A percentile compares a stretch with the other conserved stretches of the same genome.
These are phyloP conservation scores for Dictyostelium capitatum DNA, from an alignment of 78 protist genomes.

Conservation along the genomic window DNA sequence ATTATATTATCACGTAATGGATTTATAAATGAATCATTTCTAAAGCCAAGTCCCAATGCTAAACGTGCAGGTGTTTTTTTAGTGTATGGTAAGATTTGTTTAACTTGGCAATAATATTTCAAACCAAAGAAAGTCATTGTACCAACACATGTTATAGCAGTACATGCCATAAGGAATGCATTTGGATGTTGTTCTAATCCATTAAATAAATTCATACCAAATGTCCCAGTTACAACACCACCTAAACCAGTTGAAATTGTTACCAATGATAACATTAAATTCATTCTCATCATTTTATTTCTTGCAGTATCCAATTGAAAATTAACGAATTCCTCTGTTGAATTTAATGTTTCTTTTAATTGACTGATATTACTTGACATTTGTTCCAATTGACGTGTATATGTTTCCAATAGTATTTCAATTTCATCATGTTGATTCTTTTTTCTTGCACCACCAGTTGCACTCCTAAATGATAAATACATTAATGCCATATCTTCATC, in stretches of 20 bases:
- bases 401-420: slow-evolving; percentile 63
- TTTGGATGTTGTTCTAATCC: slow-evolving; percentile 51
- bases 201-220: slow-evolving; percentile 61
- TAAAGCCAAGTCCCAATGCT: slow-evolving; percentile 21
- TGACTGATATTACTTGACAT: slow-evolving; percentile 51
- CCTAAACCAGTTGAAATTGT: slow-evolving; percentile 73
- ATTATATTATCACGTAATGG: slow-evolving; percentile 19
- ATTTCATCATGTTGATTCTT: slow-evolving; percentile 77
- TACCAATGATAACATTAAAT: slow-evolving; percentile 56
- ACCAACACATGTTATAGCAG: slow-evolving; percentile 23
- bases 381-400: slow-evolving; percentile 65
- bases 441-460: slow-evolving; percentile 75
- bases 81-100: slow-evolving; percentile 53
- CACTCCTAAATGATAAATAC: slow-evolving; percentile 72
- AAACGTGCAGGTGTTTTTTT: slow-evolving; percentile 24
- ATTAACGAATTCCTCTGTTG: slow-evolving; percentile 69
- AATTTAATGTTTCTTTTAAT: slow-evolving; percentile 47
- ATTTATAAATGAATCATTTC: slow-evolving; percentile 40
- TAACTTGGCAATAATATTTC: slow-evolving; percentile 52
- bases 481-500: slow-evolving; percentile 81
- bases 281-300: slow-evolving; percentile 81
- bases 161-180: slow-evolving; percentile 36
- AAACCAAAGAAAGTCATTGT: slow-evolving; percentile 1
- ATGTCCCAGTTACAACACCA: slow-evolving; percentile 50
- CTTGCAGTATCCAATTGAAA: slow-evolving; percentile 78